Evolutionary conservation across 805 yeast genomes (phyloP), one percentile per base, ranked within the genome.

Genomic region (Starmerella gropengiesseri): DNA sequence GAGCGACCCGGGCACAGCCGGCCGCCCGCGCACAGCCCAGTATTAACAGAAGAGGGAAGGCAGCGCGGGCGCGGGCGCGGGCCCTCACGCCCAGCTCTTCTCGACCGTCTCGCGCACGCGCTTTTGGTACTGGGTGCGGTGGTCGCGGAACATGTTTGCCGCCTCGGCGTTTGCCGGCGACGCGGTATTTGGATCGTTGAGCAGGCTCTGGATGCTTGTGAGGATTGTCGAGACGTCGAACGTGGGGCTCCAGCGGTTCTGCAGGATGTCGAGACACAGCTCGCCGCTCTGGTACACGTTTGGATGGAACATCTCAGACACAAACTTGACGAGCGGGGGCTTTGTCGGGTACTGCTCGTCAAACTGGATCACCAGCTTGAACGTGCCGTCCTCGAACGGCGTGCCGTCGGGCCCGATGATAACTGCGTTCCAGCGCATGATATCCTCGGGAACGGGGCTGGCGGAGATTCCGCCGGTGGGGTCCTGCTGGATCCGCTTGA

Each of bases 101-200:
- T 91, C 98, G 29, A 91, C 98, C 0, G 96, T 85, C 60, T 86
- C 94, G 52, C 93, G 75, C 14, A 91, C 98, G 50, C 95, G 68
- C 60, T 85, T 85, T 42, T 79, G 74, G 60, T 91, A 91, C 63
- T 87, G 95, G 21, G 87, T 78, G 50, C 94, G 77, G 60, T 91
- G 97, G 61, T 91, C 98, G 61, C 84, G 83, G 65, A 85, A 91
- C 56, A 91, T 67, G 50, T 85, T 87, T 2, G 98, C 95, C 5
- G 97, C 97, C 62, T 91, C 98, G 6, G 84, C 97, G 55, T 91
- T 91, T 1, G 98, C 98, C 1, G 98, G 98, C 19, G 95, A 82
- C 40, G 87, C 78, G 37, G 87, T 93, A 60, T 91, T 91, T 14
- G 98, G 98, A 60, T 91, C 98, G 63, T 91, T 91, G 54, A 91